Evolutionary conservation across 495 filamentous ascomycete species (phyloP).

Genomic region (Hyaloscypha hepaticicola): DNA sequence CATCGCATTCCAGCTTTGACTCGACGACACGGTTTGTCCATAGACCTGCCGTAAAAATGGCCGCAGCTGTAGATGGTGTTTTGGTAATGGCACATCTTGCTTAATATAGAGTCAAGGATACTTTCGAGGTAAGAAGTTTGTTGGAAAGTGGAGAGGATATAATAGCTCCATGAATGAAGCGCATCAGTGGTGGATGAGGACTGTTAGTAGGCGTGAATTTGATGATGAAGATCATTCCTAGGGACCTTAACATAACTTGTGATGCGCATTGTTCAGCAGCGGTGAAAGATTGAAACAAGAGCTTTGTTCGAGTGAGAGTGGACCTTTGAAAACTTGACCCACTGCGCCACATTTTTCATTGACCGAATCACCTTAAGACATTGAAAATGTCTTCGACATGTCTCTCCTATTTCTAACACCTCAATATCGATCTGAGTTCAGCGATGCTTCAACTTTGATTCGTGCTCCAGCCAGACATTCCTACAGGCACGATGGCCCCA

Average conservation of each 20-base stretch:
- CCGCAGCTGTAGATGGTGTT: background rate
- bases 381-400: background rate
- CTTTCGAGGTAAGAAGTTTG: no score
- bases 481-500: slow-evolving; percentile 82
- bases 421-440: slow-evolving; percentile 31
- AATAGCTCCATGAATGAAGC: no score
- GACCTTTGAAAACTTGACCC: background rate
- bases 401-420: background rate
- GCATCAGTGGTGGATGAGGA: background rate
- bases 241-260: background rate
- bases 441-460: slow-evolving; percentile 59
- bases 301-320: background rate
- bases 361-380: background rate
- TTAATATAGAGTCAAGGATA: no score
- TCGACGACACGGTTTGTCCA: background rate
- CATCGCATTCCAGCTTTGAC: background rate
- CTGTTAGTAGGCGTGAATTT: background rate
- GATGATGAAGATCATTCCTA: background rate
- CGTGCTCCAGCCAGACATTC: slow-evolving; percentile 81
- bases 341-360: background rate
- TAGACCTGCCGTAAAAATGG: background rate
- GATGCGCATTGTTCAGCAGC: background rate
- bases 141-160: no score
- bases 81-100: background rate
- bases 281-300: background rate